Evolutionary conservation across 768 basidiomycete species (phyloP).

Genomic region (Exidia glandulosa): DNA sequence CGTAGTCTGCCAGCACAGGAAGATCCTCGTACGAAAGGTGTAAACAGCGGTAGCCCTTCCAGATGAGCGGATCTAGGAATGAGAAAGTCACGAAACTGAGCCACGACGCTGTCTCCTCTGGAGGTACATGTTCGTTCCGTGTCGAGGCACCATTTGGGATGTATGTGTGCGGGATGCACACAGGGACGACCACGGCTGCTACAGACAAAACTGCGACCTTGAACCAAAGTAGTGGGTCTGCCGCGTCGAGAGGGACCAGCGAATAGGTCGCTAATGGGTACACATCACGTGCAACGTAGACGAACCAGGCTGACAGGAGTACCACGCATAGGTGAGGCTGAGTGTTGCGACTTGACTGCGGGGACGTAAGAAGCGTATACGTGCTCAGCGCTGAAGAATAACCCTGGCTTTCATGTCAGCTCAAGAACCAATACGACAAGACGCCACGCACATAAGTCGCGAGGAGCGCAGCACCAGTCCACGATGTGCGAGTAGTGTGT

Average conservation of each 20-base stretch:
- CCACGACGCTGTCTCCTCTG: slow-evolving; percentile 41
- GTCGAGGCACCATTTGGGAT: slow-evolving; percentile 43
- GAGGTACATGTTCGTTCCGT: slow-evolving; percentile 23
- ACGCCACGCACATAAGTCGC: no score
- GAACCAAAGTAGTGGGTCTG: slow-evolving; percentile 40
- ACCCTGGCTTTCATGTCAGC: slow-evolving; percentile 9
- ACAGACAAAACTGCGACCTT: slow-evolving; percentile 36
- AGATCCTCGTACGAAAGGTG: slow-evolving; percentile 33
- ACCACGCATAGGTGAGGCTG: slow-evolving; percentile 1
- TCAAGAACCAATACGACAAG: no score
- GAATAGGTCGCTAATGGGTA: slow-evolving; percentile 48
- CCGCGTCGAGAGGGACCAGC: slow-evolving; percentile 36
- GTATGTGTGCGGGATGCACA: slow-evolving; percentile 46
- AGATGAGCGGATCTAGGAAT: slow-evolving; percentile 44
- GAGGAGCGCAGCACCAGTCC: no score
- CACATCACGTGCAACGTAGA: slow-evolving; percentile 20
- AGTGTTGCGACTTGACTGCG: not conserved
- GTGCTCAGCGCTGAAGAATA: not conserved
- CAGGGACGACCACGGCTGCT: slow-evolving; percentile 38
- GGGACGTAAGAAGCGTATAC: not conserved
- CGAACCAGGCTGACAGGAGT: not conserved
- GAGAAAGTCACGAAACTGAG: slow-evolving; percentile 34
- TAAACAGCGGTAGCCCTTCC: slow-evolving; percentile 18
- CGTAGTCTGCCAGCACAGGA: slow-evolving; percentile 37
- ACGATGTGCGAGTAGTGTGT: no score